Evolutionary conservation across 1,139 yeast species (phyloP).

Genomic region (Pichia sp.): DNA sequence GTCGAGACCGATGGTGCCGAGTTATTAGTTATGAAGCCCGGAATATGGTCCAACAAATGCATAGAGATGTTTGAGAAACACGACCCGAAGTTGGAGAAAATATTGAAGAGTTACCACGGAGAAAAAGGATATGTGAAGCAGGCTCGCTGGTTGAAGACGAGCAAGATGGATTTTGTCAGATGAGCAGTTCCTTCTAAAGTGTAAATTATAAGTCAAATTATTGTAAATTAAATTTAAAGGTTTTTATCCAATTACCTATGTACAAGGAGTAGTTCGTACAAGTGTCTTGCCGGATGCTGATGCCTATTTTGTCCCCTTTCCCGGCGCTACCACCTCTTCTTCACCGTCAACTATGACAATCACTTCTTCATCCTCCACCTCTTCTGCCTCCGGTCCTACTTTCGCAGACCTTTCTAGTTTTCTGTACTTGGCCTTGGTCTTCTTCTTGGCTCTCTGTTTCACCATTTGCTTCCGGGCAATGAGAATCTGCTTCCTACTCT

Average conservation of each 20-base stretch:
- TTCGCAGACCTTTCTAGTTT: constrained; percentile 37
- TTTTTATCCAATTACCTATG: no score
- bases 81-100: constrained; percentile 17
- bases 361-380: constrained; percentile 1
- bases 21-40: constrained; percentile 24
- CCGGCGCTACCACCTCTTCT: no score
- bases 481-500: constrained; percentile 51
- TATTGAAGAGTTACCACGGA: constrained; percentile 27
- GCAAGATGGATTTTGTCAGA: neutral
- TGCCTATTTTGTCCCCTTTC: no score
- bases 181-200: neutral
- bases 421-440: constrained; percentile 50
- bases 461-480: constrained; percentile 47
- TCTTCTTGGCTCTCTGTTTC: constrained; percentile 51
- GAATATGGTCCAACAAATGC: constrained; percentile 31
- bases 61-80: constrained; percentile 20
- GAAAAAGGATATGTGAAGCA: constrained; percentile 18
- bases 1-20: constrained; percentile 28
- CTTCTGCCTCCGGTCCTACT: constrained; percentile 3
- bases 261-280: no score
- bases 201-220: neutral
- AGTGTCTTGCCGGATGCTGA: no score
- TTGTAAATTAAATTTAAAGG: neutral
- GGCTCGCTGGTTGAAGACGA: neutral
- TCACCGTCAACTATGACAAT: constrained; percentile 13